A percentile compares a stretch with the other conserved stretches of the same genome.
These are phyloP conservation scores for Globisporangium heterothallicum DNA, from an alignment of 352 stramenopile species.

Conservation along the genomic window DNA sequence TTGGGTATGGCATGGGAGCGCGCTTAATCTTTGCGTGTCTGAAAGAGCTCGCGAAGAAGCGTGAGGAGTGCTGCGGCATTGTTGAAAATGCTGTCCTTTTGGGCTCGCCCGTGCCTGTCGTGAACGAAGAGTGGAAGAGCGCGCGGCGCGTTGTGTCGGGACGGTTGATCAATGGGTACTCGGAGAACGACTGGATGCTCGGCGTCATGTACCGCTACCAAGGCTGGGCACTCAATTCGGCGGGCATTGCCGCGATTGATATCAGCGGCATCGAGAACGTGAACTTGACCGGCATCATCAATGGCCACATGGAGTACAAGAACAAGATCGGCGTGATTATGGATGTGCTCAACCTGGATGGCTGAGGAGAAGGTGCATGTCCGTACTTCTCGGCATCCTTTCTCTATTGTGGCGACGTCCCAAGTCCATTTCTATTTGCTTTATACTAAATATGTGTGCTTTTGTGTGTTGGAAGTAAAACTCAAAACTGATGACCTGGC, in stretches of 20 bases:
- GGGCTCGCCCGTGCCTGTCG: slow-evolving; percentile 64
- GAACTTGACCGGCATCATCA: slow-evolving; percentile 74
- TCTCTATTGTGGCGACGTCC: too few species aligned
- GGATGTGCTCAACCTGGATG: slow-evolving; percentile 67
- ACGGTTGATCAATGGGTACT: slow-evolving; percentile 89
- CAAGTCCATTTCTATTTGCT: neutral
- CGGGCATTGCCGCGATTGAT: slow-evolving; percentile 62
- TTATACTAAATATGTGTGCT: neutral
- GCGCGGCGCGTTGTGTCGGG: slow-evolving; percentile 73
- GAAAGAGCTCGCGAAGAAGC: slow-evolving; percentile 71
- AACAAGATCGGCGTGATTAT: slow-evolving; percentile 83
- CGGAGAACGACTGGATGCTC: slow-evolving; percentile 88
- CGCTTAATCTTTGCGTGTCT: slow-evolving; percentile 88
- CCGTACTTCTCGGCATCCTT: neutral
- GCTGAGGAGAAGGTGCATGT: slow-evolving; percentile 8
- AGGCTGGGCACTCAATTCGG: slow-evolving; percentile 72
- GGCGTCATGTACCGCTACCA: slow-evolving; percentile 89
- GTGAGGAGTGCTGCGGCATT: slow-evolving; percentile 60
- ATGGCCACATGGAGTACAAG: slow-evolving; percentile 85
- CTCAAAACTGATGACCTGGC: neutral
- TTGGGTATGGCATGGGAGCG: slow-evolving; percentile 88
- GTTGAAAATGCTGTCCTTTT: slow-evolving; percentile 88
- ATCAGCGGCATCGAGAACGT: slow-evolving; percentile 77
- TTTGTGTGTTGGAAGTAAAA: too few species aligned
- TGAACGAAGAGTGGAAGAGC: slow-evolving; percentile 58